Conservation (phyloP, 2,329 filamentous ascomycete species). For the Hypocreales sp. region DNA sequence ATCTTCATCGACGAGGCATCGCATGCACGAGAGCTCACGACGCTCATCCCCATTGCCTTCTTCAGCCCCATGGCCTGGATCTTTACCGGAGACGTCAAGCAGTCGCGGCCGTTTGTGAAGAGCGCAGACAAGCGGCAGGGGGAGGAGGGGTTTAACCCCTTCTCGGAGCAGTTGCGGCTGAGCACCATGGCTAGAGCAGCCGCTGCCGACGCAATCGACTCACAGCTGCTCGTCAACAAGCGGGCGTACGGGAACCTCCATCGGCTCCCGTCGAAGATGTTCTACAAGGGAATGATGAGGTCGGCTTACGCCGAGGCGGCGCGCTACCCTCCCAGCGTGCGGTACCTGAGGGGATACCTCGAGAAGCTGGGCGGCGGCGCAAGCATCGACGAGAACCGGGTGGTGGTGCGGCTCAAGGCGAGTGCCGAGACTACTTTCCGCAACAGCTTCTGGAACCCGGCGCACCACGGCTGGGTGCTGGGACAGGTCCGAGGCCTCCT, state of each 20-base stretch:
- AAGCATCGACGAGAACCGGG: conserved; percentile 17
- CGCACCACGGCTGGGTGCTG: conserved; percentile 22
- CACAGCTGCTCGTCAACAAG: conserved; percentile 20
- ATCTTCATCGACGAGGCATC: conserved; percentile 66
- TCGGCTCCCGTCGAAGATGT: conserved; percentile 23
- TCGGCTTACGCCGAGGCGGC: conserved; percentile 11
- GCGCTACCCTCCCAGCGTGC: conserved; percentile 12
- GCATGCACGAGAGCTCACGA: conserved; percentile 28
- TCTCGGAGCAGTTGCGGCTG: conserved; percentile 15
- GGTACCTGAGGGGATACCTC: conserved; percentile 14
- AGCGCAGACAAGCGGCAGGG: conserved; percentile 7
- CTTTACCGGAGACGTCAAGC: conserved; percentile 27
- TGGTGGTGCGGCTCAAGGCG: conserved; percentile 15
- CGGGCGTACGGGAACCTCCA: conserved; percentile 22
- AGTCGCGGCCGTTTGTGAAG: conserved; percentile 26
- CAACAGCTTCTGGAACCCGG: conserved; percentile 24
- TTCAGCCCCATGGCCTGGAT: conserved; percentile 27
- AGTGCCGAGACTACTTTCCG: conserved; percentile 12
- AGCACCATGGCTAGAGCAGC: conserved; percentile 24
- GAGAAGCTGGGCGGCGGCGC: conserved; percentile 8
- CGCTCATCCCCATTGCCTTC: conserved; percentile 26
- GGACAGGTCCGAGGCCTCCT: conserved; percentile 15
- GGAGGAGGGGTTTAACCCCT: conserved; percentile 13
- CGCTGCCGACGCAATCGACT: conserved; percentile 14
- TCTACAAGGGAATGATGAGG: conserved; percentile 23